Base-by-base conservation (phyloP, 441 rosid species). In the Erodium moschatum region DNA sequence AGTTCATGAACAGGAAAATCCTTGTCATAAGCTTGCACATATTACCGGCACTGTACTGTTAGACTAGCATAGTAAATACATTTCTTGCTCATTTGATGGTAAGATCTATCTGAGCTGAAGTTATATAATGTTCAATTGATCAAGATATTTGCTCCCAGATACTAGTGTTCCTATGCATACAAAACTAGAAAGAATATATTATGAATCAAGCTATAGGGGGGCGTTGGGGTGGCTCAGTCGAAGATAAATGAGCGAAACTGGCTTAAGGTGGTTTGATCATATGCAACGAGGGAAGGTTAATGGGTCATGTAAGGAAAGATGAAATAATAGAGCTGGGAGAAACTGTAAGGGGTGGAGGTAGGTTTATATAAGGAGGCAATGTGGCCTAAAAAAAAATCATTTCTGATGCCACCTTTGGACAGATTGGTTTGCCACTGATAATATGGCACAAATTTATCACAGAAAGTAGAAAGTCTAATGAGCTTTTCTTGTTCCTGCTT, bases 321-420 rank as follows among this genome's bases (percentile, higher is more conserved):
- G 12, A 44, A 9, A 44, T 10, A 44, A 44, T 44, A 0, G 3
- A 10, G 50, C 11, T 44, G 13, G 50, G 50, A 44, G 50, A 44
- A 44, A 44, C 50, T 44, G 38, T 3, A 33, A 33, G 38, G 38
- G 6, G 4, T 33, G 4, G 4, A 5, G 38, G 38, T 33, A 33
- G 38, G 38, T 5, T 33, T 33, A 33, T 33, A 33, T 33, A 33
- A 33, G 38, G 38, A 1, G 38, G 38, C 38, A 33, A 1, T 5
- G n/a, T n/a, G n/a, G n/a, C n/a, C n/a, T n/a, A n/a, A n/a, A 33
- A 56, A 21, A 56, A 56, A 56, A 56, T 56, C 63, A 56, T 20
- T 58, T 58, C 8, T 60, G 33, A 21, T 10, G 64, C 15, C 6
- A 60, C 33, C 64, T 60, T 21, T 60, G 64, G 64, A 60, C 64